phyloP scores from a whole-genome alignment of 2,329 filamentous ascomycete genomes.

The Monosporascus cannonballus region DNA sequence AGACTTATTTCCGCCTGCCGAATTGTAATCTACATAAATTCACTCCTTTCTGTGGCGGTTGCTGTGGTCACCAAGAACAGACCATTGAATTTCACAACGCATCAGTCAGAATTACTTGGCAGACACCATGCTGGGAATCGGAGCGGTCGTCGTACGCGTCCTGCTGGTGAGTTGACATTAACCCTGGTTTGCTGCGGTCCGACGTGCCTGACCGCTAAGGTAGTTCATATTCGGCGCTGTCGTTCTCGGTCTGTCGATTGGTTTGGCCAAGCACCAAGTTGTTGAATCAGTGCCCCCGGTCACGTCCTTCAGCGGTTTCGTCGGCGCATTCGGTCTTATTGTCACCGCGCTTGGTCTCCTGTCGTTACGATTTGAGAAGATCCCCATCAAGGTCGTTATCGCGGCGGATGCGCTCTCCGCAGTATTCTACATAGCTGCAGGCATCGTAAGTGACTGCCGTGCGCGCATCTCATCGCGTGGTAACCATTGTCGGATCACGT shows the following conservation, averaged over 20 bases:
- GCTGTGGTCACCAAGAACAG: too few relatives aligned
- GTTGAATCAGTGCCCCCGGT: constrained; percentile 20
- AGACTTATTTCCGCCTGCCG: too few relatives aligned
- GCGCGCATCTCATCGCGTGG: too few relatives aligned
- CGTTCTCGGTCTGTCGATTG: constrained; percentile 26
- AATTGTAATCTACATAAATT: too few relatives aligned
- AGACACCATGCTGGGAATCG: constrained; percentile 16
- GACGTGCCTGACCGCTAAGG: not conserved
- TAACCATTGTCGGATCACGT: not conserved
- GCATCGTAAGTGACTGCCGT: constrained; percentile 19
- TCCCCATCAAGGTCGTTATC: constrained; percentile 20
- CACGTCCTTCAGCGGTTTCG: constrained; percentile 27
- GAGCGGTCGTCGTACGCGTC: constrained; percentile 12
- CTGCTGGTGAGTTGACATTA: constrained; percentile 17
- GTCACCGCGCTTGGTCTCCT: constrained; percentile 21
- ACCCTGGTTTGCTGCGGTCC: too few relatives aligned
- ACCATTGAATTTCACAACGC: not conserved
- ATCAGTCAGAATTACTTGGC: not conserved
- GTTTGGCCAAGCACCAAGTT: constrained; percentile 24
- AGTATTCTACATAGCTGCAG: constrained; percentile 26
- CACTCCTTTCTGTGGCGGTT: too few relatives aligned
- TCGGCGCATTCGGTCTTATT: constrained; percentile 27
- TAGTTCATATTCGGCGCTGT: constrained; percentile 23
- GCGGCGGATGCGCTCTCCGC: constrained; percentile 22
- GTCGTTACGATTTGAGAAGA: constrained; percentile 22